These are phyloP conservation scores for Pseudonectria foliicola DNA, from an alignment of 2,329 filamentous ascomycete species.

Conservation along the genomic window DNA sequence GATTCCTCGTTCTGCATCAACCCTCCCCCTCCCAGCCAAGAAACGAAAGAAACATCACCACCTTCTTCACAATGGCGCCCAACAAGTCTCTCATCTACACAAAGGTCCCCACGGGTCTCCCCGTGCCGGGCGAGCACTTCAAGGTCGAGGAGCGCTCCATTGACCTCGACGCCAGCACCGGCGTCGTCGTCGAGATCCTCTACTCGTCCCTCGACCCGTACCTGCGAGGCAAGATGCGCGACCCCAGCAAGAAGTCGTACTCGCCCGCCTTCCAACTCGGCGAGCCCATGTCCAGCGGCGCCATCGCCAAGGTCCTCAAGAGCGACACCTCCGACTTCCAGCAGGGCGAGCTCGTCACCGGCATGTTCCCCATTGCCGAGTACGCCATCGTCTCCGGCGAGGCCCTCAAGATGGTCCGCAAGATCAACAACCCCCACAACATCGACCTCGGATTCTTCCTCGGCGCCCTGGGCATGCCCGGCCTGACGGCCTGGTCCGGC, in stretches of 20 bases:
- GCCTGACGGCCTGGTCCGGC: slow-evolving; percentile 64
- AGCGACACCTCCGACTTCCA: slow-evolving; percentile 57
- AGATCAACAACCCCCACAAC: slow-evolving; percentile 62
- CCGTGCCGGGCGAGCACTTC: slow-evolving; percentile 65
- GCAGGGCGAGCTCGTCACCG: slow-evolving; percentile 59
- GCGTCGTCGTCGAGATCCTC: slow-evolving; percentile 63
- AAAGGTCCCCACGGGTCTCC: slow-evolving; percentile 56
- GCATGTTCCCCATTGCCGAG: slow-evolving; percentile 56
- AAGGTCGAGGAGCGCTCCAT: slow-evolving; percentile 58
- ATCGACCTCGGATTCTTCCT: slow-evolving; percentile 63
- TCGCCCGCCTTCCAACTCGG: slow-evolving; percentile 44
- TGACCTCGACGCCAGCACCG: slow-evolving; percentile 53
- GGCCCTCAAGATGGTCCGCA: slow-evolving; percentile 35
- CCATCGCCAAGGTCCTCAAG: slow-evolving; percentile 63
- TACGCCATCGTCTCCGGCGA: slow-evolving; percentile 51
- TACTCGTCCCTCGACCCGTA: slow-evolving; percentile 80
- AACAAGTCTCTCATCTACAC: slow-evolving; percentile 77
- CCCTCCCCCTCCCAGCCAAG: too few relatives aligned
- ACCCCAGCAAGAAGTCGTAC: slow-evolving; percentile 55
- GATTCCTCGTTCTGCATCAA: too few relatives aligned
- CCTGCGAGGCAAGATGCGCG: slow-evolving; percentile 72
- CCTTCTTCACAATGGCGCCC: slow-evolving; percentile 24
- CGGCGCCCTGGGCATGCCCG: slow-evolving; percentile 57
- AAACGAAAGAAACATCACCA: neutral
- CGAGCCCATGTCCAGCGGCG: slow-evolving; percentile 56